phyloP scores from a whole-genome alignment of 139 green algal genomes.

The Astrephomene gubernaculifera region DNA sequence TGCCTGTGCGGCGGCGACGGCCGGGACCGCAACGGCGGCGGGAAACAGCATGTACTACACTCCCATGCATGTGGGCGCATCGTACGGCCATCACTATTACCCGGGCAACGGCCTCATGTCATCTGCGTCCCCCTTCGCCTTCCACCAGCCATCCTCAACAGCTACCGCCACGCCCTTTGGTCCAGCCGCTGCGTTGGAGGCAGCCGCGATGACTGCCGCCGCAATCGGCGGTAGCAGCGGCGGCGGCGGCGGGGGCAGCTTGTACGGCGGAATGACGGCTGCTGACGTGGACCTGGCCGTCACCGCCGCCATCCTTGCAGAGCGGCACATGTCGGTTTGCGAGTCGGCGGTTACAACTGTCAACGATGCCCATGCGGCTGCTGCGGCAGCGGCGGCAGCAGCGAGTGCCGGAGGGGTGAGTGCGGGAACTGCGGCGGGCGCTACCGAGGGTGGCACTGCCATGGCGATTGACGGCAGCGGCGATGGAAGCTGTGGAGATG shows the following conservation, averaged over 20 bases:
- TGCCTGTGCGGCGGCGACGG: background rate
- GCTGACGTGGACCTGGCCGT: constrained; percentile 35
- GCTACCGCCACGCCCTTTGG: background rate
- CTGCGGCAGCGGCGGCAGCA: background rate
- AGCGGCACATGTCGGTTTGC: constrained; percentile 27
- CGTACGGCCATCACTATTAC: background rate
- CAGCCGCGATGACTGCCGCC: background rate
- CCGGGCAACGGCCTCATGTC: background rate
- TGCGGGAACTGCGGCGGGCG: background rate
- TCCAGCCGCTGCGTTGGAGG: background rate
- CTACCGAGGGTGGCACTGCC: background rate
- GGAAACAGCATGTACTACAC: no score
- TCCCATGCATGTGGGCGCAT: no score
- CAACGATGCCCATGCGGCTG: background rate
- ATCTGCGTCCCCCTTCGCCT: background rate
- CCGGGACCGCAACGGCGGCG: background rate
- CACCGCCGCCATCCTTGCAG: constrained; percentile 12
- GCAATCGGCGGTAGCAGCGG: background rate
- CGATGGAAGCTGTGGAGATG: background rate
- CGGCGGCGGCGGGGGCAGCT: background rate
- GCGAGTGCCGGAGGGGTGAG: background rate
- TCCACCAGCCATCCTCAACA: background rate
- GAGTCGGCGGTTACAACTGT: constrained; percentile 21
- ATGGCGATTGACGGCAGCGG: background rate
- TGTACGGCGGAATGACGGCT: background rate